phyloP scores from a whole-genome alignment of 495 filamentous ascomycete genomes.

The Gamarada debralockiae region DNA sequence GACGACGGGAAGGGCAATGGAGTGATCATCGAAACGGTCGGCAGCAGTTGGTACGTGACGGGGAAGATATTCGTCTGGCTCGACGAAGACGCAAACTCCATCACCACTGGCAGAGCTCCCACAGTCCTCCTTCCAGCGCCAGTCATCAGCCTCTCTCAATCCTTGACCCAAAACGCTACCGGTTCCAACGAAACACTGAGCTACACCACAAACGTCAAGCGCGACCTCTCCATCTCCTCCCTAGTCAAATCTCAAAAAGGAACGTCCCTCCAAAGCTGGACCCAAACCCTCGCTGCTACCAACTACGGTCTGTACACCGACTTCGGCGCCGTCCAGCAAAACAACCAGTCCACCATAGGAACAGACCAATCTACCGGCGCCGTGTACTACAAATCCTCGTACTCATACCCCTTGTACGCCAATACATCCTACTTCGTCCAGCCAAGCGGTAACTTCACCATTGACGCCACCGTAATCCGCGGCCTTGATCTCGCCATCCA shows the following conservation, averaged over 20 bases:
- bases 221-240: constrained; percentile 52
- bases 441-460: constrained; percentile 49
- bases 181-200: constrained; percentile 58
- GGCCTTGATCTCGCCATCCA: constrained; percentile 50
- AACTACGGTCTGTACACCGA: constrained; percentile 57
- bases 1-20: constrained; percentile 37
- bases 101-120: constrained; percentile 43
- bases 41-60: constrained; percentile 76
- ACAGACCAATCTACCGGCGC: constrained; percentile 43
- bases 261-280: constrained; percentile 48
- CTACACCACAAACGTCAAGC: constrained; percentile 55
- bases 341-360: constrained; percentile 59
- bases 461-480: constrained; percentile 55
- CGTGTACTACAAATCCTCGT: constrained; percentile 39
- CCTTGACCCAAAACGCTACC: constrained; percentile 37
- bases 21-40: constrained; percentile 55
- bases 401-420: constrained; percentile 61
- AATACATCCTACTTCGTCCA: constrained; percentile 47
- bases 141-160: constrained; percentile 30
- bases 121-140: constrained; percentile 22
- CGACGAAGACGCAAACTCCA: constrained; percentile 36
- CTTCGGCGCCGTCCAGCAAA: constrained; percentile 58
- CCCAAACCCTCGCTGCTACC: constrained; percentile 53
- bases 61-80: constrained; percentile 80
- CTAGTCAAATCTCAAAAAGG: constrained; percentile 41